Base-by-base conservation (phyloP, 768 basidiomycete species). In the Tephrocybe sp. region DNA sequence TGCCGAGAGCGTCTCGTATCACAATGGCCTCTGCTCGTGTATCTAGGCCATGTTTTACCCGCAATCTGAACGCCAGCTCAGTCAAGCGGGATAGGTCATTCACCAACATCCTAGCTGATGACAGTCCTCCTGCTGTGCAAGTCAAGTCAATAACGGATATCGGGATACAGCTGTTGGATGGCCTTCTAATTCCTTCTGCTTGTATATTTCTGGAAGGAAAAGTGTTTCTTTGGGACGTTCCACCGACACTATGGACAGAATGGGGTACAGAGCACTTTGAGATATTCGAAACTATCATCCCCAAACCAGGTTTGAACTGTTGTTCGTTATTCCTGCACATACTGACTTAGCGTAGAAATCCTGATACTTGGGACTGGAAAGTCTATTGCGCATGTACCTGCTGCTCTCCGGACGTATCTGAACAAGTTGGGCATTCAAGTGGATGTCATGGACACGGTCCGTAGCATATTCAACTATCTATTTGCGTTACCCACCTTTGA, bases 161-260 rank as follows among this genome's bases (percentile, higher is more conserved):
- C 1, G 91, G 88, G 20, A 84, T 93, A 36, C 76, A 79, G 37
- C 80, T 93, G 4, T 73, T 72, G n/a, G 90, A 91, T 63, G 93
- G 93, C 3, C 79, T 95, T 20, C 62, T 90, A 15, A 66, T 97
- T 1, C 82, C 86, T 0, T 85, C 84, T 0, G 81, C 93, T 0
- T 88, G 85, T 58, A 79, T 99, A 24, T 89, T 99, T 55, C 65
- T 95, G 7, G 88, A 91, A 50, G 93, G 92, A 2, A 83, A 88
- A 39, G 88, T 93, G 0, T 87, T 95, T 47, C 65, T 98, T 33
- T 99, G 96, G 96, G 86, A 98, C 63, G 88, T 90, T 2, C 86
- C 88, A 5, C 67, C 73, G 2, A 75, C 66, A 4, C 62, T 76
- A 1, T 90, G 88, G 85, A 60, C 66, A 2, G 86, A 75, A 2